These are phyloP conservation scores for Talaromyces proteolyticus DNA, from an alignment of 495 filamentous ascomycete genomes.

Conservation along the genomic window DNA sequence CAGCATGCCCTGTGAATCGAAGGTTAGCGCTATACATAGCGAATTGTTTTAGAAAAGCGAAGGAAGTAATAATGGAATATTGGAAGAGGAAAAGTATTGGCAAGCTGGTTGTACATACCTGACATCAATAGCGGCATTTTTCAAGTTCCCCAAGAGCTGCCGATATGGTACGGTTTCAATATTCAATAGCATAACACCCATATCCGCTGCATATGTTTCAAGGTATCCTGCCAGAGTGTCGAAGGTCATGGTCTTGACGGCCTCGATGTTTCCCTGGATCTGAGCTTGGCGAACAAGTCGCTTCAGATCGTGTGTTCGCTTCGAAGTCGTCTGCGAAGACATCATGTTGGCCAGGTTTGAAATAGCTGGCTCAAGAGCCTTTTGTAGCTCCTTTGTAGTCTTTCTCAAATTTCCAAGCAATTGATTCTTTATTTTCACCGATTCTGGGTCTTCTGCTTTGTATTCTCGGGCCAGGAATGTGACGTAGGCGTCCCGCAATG, in stretches of 20 bases:
- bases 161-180: conserved; percentile 11
- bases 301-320: conserved; percentile 20
- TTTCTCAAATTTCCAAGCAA: conserved; percentile 2
- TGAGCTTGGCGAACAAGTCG: conserved; percentile 15
- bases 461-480: conserved; percentile 1
- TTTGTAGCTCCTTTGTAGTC: conserved; percentile 1
- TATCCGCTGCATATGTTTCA: conserved; percentile 16
- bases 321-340: conserved; percentile 19
- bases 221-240: conserved; percentile 14
- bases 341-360: conserved; percentile 16
- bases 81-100: not conserved
- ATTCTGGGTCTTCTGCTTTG: conserved; percentile 1
- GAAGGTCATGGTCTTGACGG: conserved; percentile 17
- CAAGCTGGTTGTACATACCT: not conserved
- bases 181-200: conserved; percentile 19
- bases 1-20: not conserved
- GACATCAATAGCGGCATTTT: conserved; percentile 4
- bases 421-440: not conserved
- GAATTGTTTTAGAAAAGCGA: not conserved
- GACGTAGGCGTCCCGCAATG: not conserved
- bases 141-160: conserved; percentile 3
- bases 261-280: conserved; percentile 18
- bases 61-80: not conserved
- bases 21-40: not conserved
- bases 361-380: not conserved